Conservation (phyloP, 441 rosid genomes). For the Adansonia rubrostipa region DNA sequence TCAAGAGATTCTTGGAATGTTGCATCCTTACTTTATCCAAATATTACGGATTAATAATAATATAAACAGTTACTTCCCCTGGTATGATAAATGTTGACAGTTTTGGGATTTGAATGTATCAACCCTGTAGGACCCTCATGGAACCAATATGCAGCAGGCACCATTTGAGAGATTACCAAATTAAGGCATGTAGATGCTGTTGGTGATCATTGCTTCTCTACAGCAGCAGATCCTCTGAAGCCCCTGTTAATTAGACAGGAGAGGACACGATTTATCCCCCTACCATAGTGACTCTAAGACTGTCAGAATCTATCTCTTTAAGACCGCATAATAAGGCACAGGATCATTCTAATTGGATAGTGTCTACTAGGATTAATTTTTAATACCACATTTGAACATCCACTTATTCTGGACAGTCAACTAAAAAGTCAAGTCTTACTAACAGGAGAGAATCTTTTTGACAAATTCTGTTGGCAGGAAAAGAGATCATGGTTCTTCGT, state of each 20-base stretch:
- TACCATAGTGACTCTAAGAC: background rate
- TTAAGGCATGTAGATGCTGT: background rate
- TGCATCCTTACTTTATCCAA: background rate
- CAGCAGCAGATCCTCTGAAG: background rate
- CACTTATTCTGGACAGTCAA: background rate
- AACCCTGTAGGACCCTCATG: background rate
- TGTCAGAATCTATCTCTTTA: background rate
- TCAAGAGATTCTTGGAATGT: background rate
- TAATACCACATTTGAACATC: background rate
- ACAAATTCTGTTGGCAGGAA: background rate
- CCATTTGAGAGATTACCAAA: background rate
- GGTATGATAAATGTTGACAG: background rate
- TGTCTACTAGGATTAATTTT: background rate
- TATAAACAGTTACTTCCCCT: background rate
- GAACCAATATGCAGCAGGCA: background rate
- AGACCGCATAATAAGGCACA: background rate
- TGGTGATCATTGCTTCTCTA: background rate
- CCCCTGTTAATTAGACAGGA: background rate
- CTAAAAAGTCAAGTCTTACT: background rate
- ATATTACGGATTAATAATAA: background rate
- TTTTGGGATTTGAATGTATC: background rate
- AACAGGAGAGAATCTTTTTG: background rate
- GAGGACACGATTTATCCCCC: background rate
- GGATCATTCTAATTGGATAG: background rate
- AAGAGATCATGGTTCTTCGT: background rate